Base-by-base conservation (phyloP, 495 filamentous ascomycete genomes). In the Neurospora sp. region DNA sequence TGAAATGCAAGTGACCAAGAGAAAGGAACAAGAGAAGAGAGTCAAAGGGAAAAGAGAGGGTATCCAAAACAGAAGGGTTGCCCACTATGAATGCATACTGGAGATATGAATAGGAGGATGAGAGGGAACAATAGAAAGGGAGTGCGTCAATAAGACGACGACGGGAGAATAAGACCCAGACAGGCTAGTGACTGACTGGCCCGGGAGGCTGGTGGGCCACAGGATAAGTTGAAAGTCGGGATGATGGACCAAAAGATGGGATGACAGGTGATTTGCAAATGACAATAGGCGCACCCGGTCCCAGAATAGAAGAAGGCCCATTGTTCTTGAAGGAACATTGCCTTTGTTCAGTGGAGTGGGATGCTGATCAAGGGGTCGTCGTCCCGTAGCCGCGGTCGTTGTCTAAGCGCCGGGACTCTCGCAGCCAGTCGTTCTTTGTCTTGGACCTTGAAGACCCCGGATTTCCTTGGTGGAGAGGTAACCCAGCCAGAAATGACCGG, bases 61-160 rank as follows among this genome's bases (percentile, higher is more conserved):
- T 41, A 41, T 42, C 59, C 45, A 72, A 68, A 69, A 68, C 44
- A 69, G 74, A 74, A 68, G 68, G 40, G 65, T 71, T 71, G 59
- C 20, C 48, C 45, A 48, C 71, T 75, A 72, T 73, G 69, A 61
- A 70, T 69, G 45, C 75, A 76, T 72, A 71, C 20, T 61, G 73
- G 74, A 69, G 70, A 74, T 74, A 68, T 68, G 70, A 37, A 68
- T 39, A 39, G 31, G 61, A 71, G 20, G 17, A 71, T 42, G 42
- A 42, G 70, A 41, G 48, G 65, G 70, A 70, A 78, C 75, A 78
- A 78, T 78, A 75, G 71, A 44, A 69, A 71, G 20, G 40, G 69
- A 48, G 5, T n/a, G 31, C 22, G 10, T 27, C 35, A 42, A 17
- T 45, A 74, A 72, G 59, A 38, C 35, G 68, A 38, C 35, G 37